Evolutionary conservation across 1,284 basidiomycete species (phyloP), one percentile per base, ranked within the genome.

Genomic region (Leccinum solheimii): DNA sequence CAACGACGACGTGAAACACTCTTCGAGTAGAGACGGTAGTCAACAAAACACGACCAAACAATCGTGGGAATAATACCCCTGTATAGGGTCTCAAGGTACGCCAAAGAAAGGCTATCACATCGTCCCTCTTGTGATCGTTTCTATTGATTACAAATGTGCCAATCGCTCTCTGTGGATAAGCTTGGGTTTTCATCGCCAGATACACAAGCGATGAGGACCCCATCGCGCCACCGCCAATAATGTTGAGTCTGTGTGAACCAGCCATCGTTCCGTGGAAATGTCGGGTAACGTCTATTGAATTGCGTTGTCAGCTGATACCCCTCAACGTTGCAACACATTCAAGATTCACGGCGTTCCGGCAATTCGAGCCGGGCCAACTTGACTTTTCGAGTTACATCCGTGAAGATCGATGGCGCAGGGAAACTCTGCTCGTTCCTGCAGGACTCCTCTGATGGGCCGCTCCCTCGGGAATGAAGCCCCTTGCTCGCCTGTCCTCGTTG

Each of bases 401-500:
- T 49, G 51, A 51, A 36, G 40, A 64, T 64, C 48, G 23, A 40
- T 56, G 55, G 55, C 27, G 30, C 9, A 26, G 23, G 23, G 36
- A 27, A 7, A 19, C 38, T 45, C 43, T 21, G 8, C 49, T 23
- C 21, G 43, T 45, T 64, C 58, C 30, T 45, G 23, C 49, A 45
- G 43, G 14, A n/a, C 60, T 49, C 36, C 43, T 27, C 23, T 50
- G 50, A 23, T 26, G 43, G 23, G 16, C 8, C 36, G 13, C 23
- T 9, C 54, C 55, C 59, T 58, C 66, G 68, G 66, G 68, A 69
- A 67, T 69, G 66, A 67, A 66, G 26, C 11, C 57, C 48, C 61
- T 34, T 32, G 19, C 48, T 45, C 26, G 8, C 48, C 4, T 36
- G 32, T 57, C 63, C 63, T 61, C 64, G 34, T 68, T 70, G 58